Percentiles rank a stretch among this genome's conserved stretches.
These are phyloP conservation scores for Thalassiosira hispida DNA, from an alignment of 352 stramenopile species.

Conservation along the genomic window DNA sequence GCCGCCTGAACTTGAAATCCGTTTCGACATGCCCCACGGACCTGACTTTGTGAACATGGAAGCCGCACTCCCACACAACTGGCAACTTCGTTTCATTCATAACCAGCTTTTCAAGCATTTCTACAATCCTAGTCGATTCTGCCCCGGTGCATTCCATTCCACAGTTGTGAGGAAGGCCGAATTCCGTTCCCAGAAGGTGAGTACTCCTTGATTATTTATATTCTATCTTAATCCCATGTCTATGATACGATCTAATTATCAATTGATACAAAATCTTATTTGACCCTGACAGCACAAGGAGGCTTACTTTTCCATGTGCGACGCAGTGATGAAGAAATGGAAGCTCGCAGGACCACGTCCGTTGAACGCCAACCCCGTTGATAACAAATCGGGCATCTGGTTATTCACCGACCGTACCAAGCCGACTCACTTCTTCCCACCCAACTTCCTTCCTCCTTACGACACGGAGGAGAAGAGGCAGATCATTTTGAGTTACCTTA, in stretches of 20 bases:
- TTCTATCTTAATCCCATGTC: not conserved
- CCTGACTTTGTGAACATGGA: slow-evolving; percentile 63
- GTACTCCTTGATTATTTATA: slow-evolving; percentile 8
- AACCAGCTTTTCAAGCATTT: slow-evolving; percentile 85
- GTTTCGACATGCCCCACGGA: slow-evolving; percentile 77
- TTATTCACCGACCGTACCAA: slow-evolving; percentile 79
- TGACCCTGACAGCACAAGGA: slow-evolving; percentile 50
- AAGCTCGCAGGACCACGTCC: slow-evolving; percentile 60
- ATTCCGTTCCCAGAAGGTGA: slow-evolving; percentile 69
- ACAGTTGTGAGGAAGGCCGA: slow-evolving; percentile 84
- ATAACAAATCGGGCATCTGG: slow-evolving; percentile 75
- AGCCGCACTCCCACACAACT: slow-evolving; percentile 73
- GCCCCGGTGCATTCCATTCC: slow-evolving; percentile 80
- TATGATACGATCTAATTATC: no score
- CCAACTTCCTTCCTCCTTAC: slow-evolving; percentile 84
- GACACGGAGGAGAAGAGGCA: slow-evolving; percentile 76
- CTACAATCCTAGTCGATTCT: slow-evolving; percentile 78
- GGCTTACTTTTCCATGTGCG: slow-evolving; percentile 79
- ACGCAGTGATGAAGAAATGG: slow-evolving; percentile 67
- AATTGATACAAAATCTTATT: slow-evolving; percentile 6
- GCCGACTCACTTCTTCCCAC: slow-evolving; percentile 78
- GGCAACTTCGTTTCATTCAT: slow-evolving; percentile 82
- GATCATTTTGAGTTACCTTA: slow-evolving; percentile 79
- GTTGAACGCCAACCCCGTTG: slow-evolving; percentile 55
- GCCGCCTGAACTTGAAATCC: slow-evolving; percentile 82